Evolutionary conservation across 257 asterid species (phyloP).

Genomic region (Salvia rosmarinus): DNA sequence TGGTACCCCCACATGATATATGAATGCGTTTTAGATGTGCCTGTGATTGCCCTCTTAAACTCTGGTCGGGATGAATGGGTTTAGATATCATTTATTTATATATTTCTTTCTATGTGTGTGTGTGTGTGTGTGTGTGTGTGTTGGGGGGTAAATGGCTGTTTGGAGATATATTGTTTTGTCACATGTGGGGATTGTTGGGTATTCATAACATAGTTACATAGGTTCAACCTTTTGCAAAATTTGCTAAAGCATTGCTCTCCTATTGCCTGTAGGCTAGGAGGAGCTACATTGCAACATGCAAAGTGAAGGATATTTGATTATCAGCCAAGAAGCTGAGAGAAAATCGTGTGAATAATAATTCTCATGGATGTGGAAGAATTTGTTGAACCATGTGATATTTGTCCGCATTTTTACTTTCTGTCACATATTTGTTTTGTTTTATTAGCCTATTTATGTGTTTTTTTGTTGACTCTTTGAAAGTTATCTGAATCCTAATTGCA

Average conservation of each 20-base stretch:
- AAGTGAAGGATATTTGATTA: constrained; percentile 4
- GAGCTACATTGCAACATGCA: background rate
- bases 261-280: background rate
- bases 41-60: background rate
- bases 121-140: no score
- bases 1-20: background rate
- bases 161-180: background rate
- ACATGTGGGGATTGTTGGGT: background rate
- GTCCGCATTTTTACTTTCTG: background rate
- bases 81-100: background rate
- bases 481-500: background rate
- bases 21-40: background rate
- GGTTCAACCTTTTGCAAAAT: background rate
- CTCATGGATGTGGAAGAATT: background rate
- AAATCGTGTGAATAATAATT: background rate
- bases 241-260: background rate
- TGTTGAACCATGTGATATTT: background rate
- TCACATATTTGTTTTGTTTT: background rate
- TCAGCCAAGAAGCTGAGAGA: background rate
- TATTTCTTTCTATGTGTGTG: no score
- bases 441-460: background rate
- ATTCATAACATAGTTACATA: background rate
- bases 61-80: background rate
- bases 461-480: background rate
- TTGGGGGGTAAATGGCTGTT: no score